These are phyloP conservation scores for Solanum clarkiae DNA, from an alignment of 257 asterid genomes.

Conservation along the genomic window DNA sequence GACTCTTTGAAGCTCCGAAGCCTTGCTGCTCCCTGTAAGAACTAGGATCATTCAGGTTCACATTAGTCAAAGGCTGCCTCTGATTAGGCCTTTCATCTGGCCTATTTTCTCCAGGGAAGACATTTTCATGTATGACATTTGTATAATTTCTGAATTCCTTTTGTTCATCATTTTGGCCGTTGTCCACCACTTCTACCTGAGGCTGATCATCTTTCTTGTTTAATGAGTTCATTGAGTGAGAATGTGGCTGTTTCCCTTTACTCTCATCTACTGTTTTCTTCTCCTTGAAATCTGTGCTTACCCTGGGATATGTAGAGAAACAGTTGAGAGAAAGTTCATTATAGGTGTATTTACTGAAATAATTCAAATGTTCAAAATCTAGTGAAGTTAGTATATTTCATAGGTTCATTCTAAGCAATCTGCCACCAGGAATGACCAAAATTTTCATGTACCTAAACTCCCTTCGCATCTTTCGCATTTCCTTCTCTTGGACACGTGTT, in stretches of 20 bases:
- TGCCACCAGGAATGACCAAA: neutral
- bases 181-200: slow-evolving; percentile 2
- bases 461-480: slow-evolving; percentile 26
- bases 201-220: slow-evolving; percentile 2
- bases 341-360: neutral
- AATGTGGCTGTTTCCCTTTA: neutral
- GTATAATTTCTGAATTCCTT: neutral
- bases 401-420: neutral
- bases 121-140: neutral
- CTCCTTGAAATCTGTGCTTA: neutral
- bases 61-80: slow-evolving; percentile 27
- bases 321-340: neutral
- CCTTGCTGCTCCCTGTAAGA: neutral
- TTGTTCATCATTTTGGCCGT: neutral
- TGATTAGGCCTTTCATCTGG: slow-evolving; percentile 10
- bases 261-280: neutral
- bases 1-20: neutral
- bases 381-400: neutral
- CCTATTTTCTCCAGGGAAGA: neutral
- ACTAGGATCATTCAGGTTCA: slow-evolving; percentile 6
- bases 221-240: slow-evolving; percentile 3
- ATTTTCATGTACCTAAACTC: slow-evolving; percentile 27
- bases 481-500: slow-evolving; percentile 42
- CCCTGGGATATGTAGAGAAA: neutral
- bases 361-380: neutral